These are phyloP conservation scores for Paecilomyces fulvus DNA, from an alignment of 2,329 filamentous ascomycete species.

Conservation along the genomic window DNA sequence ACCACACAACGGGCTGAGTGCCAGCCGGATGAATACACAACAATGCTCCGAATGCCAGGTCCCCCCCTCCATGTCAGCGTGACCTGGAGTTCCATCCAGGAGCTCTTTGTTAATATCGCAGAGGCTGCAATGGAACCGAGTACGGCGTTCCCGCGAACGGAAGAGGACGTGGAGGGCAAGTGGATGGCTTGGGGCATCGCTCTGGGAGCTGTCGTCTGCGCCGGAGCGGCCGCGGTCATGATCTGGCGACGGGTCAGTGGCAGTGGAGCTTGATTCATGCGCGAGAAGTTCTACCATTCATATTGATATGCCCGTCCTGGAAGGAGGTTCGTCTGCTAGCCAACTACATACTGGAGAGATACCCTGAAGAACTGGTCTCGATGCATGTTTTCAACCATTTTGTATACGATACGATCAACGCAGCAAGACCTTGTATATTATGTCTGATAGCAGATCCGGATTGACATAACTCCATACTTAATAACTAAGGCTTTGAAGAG, in stretches of 20 bases:
- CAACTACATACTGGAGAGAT: neutral
- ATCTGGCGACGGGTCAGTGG: conserved; percentile 49
- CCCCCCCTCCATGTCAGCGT: conserved; percentile 88
- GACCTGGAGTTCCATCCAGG: conserved; percentile 86
- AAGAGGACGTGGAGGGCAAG: conserved; percentile 71
- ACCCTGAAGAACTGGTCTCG: neutral
- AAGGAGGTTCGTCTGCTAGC: neutral
- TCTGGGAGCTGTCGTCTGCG: conserved; percentile 60
- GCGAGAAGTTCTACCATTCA: conserved; percentile 5
- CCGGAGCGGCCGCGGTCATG: conserved; percentile 49
- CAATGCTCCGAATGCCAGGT: conserved; percentile 70
- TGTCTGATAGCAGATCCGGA: neutral
- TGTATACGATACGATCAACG: neutral
- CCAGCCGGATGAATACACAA: conserved; percentile 88
- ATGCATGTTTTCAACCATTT: neutral
- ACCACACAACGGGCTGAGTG: conserved; percentile 88
- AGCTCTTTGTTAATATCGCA: conserved; percentile 85
- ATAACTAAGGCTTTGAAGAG: too few relatives aligned
- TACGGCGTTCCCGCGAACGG: conserved; percentile 78
- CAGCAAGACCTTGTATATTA: neutral
- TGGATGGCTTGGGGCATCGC: conserved; percentile 80
- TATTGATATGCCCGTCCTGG: neutral
- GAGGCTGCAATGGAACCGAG: conserved; percentile 87
- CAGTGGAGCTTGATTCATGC: conserved; percentile 17
- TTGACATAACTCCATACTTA: neutral